phyloP scores from a whole-genome alignment of 208 protist genomes.

The Wallacemonas collosoma region DNA sequence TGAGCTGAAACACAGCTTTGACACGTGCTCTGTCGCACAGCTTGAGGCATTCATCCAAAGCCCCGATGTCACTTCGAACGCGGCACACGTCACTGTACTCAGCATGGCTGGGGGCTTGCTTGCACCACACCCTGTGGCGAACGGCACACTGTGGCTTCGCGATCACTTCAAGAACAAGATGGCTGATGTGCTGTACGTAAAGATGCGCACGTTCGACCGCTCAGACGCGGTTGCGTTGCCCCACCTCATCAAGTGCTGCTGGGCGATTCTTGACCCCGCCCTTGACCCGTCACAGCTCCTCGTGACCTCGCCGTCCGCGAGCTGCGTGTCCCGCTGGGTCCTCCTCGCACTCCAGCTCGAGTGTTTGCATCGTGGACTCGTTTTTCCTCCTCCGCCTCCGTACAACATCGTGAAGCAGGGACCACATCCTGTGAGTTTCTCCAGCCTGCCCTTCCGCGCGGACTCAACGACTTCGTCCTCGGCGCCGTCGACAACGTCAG shows the following conservation, averaged over 20 bases:
- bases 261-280: conserved; percentile 46
- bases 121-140: conserved; percentile 25
- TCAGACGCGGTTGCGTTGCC: conserved; percentile 34
- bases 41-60: conserved; percentile 41
- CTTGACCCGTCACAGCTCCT: conserved; percentile 31
- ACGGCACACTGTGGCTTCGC: conserved; percentile 48
- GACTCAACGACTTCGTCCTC: conserved; percentile 10
- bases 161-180: conserved; percentile 60
- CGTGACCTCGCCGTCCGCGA: conserved; percentile 21
- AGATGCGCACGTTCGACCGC: conserved; percentile 49
- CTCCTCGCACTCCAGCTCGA: conserved; percentile 44
- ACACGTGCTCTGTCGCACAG: conserved; percentile 30
- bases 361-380: conserved; percentile 36
- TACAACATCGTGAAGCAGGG: conserved; percentile 25
- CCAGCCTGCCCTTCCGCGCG: neutral
- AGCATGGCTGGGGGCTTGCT: conserved; percentile 58
- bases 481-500: neutral
- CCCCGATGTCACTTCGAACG: neutral
- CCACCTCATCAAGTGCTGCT: conserved; percentile 37
- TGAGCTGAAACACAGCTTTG: conserved; percentile 41
- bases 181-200: conserved; percentile 39
- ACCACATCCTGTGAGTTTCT: conserved; percentile 20
- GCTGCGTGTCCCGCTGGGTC: conserved; percentile 34
- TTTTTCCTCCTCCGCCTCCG: conserved; percentile 41
- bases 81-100: conserved; percentile 29